Percentiles rank a stretch among this genome's conserved stretches.
Evolutionary conservation across 2,329 filamentous ascomycete species (phyloP).

Genomic region (Stachybotrys chartarum): DNA sequence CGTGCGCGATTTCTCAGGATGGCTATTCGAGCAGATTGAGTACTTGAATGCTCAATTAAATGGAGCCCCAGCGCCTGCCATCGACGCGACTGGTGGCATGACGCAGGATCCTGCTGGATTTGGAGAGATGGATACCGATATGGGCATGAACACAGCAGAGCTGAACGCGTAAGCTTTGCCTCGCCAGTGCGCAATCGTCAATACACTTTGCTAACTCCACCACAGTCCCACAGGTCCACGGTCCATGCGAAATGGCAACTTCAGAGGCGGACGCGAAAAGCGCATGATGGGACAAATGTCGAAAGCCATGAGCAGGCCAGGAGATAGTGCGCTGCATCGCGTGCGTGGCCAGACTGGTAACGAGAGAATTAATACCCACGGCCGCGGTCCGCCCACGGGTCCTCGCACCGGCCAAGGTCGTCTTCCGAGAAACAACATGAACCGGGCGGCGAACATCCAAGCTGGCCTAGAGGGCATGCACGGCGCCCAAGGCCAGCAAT

Average conservation of each 20-base stretch:
- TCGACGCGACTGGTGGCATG: conserved; percentile 19
- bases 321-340: conserved; percentile 72
- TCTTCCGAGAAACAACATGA: conserved; percentile 44
- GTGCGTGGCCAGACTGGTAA: conserved; percentile 65
- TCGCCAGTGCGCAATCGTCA: background rate
- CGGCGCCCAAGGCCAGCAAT: conserved; percentile 28
- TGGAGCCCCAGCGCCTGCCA: conserved; percentile 29
- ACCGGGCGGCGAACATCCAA: conserved; percentile 41
- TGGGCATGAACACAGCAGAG: conserved; percentile 52
- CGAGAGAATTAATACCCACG: conserved; percentile 76
- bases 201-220: conserved; percentile 28
- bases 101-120: conserved; percentile 25
- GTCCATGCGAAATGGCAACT: conserved; percentile 75
- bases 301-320: conserved; percentile 71
- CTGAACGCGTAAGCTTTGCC: conserved; percentile 50
- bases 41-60: conserved; percentile 57
- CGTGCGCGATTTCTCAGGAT: conserved; percentile 76
- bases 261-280: conserved; percentile 59
- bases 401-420: conserved; percentile 51
- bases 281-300: conserved; percentile 80
- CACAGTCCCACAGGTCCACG: conserved; percentile 85
- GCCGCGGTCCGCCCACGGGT: conserved; percentile 63
- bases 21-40: conserved; percentile 88
- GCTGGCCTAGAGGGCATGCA: conserved; percentile 40
- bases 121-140: conserved; percentile 60